Evolutionary conservation across 805 yeast genomes (phyloP).

Genomic region (Vanderwaltozyma yarrowii): DNA sequence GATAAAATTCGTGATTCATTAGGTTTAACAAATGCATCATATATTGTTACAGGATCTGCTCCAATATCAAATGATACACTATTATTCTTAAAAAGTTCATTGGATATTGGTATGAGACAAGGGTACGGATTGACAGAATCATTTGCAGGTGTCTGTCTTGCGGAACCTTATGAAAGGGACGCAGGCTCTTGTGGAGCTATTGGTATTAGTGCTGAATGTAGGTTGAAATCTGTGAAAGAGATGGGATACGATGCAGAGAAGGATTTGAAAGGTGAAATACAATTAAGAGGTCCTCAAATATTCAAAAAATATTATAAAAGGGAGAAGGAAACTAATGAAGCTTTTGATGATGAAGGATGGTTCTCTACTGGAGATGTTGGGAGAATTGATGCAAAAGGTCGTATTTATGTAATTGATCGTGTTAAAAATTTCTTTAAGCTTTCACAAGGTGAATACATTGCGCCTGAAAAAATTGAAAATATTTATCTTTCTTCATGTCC

Average conservation of each 20-base stretch:
- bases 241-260: constrained; percentile 41
- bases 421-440: constrained; percentile 71
- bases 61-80: constrained; percentile 58
- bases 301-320: constrained; percentile 48
- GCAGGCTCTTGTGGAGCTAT: constrained; percentile 55
- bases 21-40: constrained; percentile 38
- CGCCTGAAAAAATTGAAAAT: constrained; percentile 68
- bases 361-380: constrained; percentile 62
- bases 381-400: constrained; percentile 39
- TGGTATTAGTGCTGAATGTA: constrained; percentile 44
- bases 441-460: constrained; percentile 58
- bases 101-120: constrained; percentile 46
- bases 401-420: constrained; percentile 55
- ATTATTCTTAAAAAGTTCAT: constrained; percentile 49
- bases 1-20: constrained; percentile 36
- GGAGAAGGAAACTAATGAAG: constrained; percentile 42
- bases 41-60: constrained; percentile 51
- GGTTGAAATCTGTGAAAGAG: constrained; percentile 53
- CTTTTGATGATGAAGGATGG: constrained; percentile 51
- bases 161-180: constrained; percentile 37
- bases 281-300: constrained; percentile 55
- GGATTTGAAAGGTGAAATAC: constrained; percentile 48
- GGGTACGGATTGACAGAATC: constrained; percentile 75
- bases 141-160: constrained; percentile 47
- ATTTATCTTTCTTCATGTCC: constrained; percentile 45